These are phyloP conservation scores for Podospora comata DNA, from an alignment of 495 filamentous ascomycete species.

Conservation along the genomic window DNA sequence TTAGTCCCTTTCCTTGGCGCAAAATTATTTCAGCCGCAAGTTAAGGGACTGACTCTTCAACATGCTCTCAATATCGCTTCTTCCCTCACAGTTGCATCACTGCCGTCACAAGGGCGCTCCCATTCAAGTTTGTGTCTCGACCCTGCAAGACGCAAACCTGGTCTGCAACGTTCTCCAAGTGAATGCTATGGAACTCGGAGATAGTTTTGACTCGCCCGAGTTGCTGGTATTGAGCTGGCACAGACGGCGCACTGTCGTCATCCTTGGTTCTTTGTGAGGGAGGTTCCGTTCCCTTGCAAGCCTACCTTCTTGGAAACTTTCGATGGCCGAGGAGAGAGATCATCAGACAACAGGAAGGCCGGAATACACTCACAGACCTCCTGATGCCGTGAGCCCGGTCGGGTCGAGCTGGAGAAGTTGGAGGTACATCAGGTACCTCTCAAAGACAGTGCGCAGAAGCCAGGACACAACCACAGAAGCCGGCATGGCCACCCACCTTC, in stretches of 20 bases:
- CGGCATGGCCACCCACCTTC: constrained; percentile 5
- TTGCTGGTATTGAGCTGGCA: constrained; percentile 3
- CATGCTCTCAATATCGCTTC: neutral
- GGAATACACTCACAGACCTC: neutral
- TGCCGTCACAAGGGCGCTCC: neutral
- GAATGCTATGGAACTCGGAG: neutral
- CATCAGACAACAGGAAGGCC: neutral
- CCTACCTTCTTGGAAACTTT: too few relatives aligned
- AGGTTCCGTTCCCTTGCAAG: too few relatives aligned
- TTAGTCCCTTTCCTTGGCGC: too few relatives aligned
- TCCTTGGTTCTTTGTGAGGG: neutral
- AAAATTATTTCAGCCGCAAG: neutral
- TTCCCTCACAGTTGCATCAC: neutral
- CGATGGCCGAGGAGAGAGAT: too few relatives aligned
- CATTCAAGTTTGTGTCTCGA: neutral
- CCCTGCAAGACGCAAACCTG: neutral
- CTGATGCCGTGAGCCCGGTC: neutral
- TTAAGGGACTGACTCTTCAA: neutral
- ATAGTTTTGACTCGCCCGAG: neutral
- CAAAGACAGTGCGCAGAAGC: neutral
- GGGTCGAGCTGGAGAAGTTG: neutral
- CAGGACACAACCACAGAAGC: constrained; percentile 3
- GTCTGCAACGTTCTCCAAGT: neutral
- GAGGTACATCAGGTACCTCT: constrained; percentile 4
- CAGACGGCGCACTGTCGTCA: neutral